These are phyloP conservation scores for Taxawa tesnikishii DNA, from an alignment of 2,329 filamentous ascomycete species.

Conservation along the genomic window DNA sequence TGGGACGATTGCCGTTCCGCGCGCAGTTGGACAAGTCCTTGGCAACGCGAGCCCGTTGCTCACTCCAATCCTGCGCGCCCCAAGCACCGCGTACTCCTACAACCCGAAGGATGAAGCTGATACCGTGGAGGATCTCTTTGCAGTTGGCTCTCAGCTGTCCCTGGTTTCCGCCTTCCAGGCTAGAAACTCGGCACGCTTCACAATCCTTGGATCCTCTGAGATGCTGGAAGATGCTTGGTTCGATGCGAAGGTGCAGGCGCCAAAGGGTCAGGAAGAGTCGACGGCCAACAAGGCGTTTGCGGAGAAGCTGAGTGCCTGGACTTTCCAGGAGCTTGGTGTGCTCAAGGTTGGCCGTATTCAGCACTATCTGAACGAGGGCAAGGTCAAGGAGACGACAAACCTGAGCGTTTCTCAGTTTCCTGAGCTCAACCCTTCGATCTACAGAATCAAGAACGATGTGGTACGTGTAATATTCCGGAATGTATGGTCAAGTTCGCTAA, in stretches of 20 bases:
- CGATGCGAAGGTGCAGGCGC: constrained; percentile 57
- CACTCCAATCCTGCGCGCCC: constrained; percentile 69
- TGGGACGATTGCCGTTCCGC: constrained; percentile 67
- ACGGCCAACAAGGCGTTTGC: constrained; percentile 78
- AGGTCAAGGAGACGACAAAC: constrained; percentile 21
- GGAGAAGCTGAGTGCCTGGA: constrained; percentile 78
- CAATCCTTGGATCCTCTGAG: constrained; percentile 74
- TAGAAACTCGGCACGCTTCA: constrained; percentile 83
- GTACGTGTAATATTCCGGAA: constrained; percentile 43
- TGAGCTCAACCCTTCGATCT: constrained; percentile 68
- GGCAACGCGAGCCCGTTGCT: constrained; percentile 65
- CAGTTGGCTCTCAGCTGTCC: constrained; percentile 68
- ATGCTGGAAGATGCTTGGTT: constrained; percentile 86
- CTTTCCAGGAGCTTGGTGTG: constrained; percentile 88
- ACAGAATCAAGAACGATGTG: constrained; percentile 92
- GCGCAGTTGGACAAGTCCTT: constrained; percentile 67
- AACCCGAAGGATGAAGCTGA: constrained; percentile 75
- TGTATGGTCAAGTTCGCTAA: constrained; percentile 14
- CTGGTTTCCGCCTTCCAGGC: constrained; percentile 82
- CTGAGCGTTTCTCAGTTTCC: constrained; percentile 11
- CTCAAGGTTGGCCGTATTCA: constrained; percentile 71
- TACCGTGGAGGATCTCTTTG: constrained; percentile 69
- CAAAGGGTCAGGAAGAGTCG: constrained; percentile 39
- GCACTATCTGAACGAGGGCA: constrained; percentile 54
- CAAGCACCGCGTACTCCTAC: constrained; percentile 81